Percentiles rank a stretch among this genome's conserved stretches.
Conservation (phyloP, 495 filamentous ascomycete species). For the Annulohypoxylon nitens region DNA sequence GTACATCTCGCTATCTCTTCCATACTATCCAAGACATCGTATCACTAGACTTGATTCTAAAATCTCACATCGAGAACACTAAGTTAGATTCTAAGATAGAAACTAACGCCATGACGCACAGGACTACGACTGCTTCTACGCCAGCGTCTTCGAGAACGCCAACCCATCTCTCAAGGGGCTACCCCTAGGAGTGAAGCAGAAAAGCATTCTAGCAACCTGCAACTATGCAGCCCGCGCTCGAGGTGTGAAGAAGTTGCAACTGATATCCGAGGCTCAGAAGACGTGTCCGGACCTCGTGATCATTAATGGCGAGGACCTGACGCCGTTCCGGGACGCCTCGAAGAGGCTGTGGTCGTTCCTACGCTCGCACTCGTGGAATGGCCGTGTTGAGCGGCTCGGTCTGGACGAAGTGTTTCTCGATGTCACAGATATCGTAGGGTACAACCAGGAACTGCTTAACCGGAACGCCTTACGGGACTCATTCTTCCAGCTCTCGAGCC, state of each 20-base stretch:
- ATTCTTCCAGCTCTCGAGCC: constrained; percentile 82
- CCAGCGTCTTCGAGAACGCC: constrained; percentile 85
- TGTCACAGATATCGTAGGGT: constrained; percentile 85
- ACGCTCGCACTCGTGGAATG: constrained; percentile 77
- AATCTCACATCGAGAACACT: background rate
- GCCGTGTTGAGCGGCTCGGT: constrained; percentile 80
- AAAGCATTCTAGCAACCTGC: constrained; percentile 93
- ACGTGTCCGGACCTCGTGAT: constrained; percentile 87
- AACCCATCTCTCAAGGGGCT: constrained; percentile 77
- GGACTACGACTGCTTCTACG: constrained; percentile 97
- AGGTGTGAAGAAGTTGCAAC: constrained; percentile 85
- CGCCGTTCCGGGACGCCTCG: constrained; percentile 85
- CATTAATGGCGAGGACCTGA: constrained; percentile 87
- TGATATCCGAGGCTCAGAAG: constrained; percentile 83
- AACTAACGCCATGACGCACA: constrained; percentile 48
- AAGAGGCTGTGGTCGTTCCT: constrained; percentile 82
- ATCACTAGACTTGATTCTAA: background rate
- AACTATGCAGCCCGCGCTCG: constrained; percentile 87
- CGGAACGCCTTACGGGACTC: constrained; percentile 70
- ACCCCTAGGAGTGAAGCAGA: constrained; percentile 75
- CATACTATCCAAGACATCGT: background rate
- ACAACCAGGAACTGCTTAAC: constrained; percentile 81
- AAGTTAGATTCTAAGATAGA: background rate
- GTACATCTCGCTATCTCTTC: constrained; percentile 38
- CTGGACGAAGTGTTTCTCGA: constrained; percentile 87